Base-by-base conservation (phyloP, 129 eudicot species). In the Helichrysum umbraculigerum region DNA sequence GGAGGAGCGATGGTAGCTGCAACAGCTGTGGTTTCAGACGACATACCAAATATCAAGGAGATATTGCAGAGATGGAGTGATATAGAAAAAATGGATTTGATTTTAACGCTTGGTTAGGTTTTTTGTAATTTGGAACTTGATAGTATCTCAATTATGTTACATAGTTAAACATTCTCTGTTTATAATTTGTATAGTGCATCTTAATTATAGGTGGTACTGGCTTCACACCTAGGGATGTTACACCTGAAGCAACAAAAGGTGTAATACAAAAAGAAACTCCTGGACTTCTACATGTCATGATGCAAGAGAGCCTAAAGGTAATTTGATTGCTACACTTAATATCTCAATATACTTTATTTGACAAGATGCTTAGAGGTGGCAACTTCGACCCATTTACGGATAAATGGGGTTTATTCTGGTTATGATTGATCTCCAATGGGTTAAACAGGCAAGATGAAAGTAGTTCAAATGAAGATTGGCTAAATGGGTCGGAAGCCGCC, bases 281-380 rank as follows among this genome's bases (percentile, higher is more conserved):
- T 66, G 98, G 98, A 41, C 96, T 93, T 81, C 74, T 87, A 11
- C 70, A 90, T 84, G 97, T 90, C 70, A 93, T 93, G 98, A 93
- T 93, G 97, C 98, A 88, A 76, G 97, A 91, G 80, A 88, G 96
- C 78, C 79, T 93, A 15, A 93, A 93, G 98, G 98, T 93, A 87
- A 60, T 16, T 67, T 62, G n/a, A 32, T 63, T 68, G 22, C 42
- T 63, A 21, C 57, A 47, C n/a, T 52, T 52, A 1, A 15, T 12
- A 17, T 52, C 20, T 3, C 59, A 3, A 52, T 52, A 52, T 52
- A 52, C 7, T 39, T 21, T 52, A 17, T 52, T 52, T 52, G 59
- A n/a, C 59, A 52, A 1, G 17, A 52, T 52, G 9, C 59, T 52
- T 16, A 11, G 19, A 50, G 17, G 21, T 14, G 19, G 21, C 58